A percentile compares a stretch with the other conserved stretches of the same genome.
phyloP scores from a whole-genome alignment of 108 stramenopile genomes.

The Nitzschia sp. region DNA sequence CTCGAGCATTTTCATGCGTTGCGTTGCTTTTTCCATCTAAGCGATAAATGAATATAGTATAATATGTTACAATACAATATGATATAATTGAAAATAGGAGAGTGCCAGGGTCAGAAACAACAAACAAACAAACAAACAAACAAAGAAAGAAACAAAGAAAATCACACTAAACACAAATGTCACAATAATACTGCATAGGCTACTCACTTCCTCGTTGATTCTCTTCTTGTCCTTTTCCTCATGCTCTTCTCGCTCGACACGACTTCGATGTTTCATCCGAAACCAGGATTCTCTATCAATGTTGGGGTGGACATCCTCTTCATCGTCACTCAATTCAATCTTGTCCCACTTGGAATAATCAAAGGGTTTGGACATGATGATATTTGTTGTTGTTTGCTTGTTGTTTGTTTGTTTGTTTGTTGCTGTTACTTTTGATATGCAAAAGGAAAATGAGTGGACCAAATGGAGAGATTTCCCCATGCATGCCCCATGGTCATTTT shows the following conservation, averaged over 20 bases:
- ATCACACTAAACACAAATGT: not conserved
- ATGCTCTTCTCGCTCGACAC: constrained; percentile 92
- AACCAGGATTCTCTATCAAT: constrained; percentile 98
- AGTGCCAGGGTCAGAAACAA: too few relatives aligned
- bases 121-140: too few relatives aligned
- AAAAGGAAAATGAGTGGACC: too few relatives aligned
- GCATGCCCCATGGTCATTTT: too few relatives aligned
- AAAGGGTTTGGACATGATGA: constrained; percentile 86
- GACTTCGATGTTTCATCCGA: constrained; percentile 92
- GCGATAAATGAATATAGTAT: not conserved
- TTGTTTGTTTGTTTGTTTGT: too few relatives aligned
- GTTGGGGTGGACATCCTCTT: constrained; percentile 99
- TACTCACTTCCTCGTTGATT: constrained; percentile 72
- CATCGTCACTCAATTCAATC: constrained; percentile 96
- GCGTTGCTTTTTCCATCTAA: constrained; percentile 79
- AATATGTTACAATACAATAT: not conserved
- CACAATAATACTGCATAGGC: not conserved
- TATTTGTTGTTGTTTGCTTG: too few relatives aligned
- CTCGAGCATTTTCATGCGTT: constrained; percentile 82
- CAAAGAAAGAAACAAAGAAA: not conserved
- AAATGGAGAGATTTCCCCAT: too few relatives aligned
- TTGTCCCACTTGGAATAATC: constrained; percentile 99
- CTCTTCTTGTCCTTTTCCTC: constrained; percentile 88
- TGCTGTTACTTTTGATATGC: too few relatives aligned
- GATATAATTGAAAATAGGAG: too few relatives aligned